Percentiles rank a stretch among this genome's conserved stretches.
phyloP scores from a whole-genome alignment of 495 filamentous ascomycete species.

The Aspergillus indologenus region DNA sequence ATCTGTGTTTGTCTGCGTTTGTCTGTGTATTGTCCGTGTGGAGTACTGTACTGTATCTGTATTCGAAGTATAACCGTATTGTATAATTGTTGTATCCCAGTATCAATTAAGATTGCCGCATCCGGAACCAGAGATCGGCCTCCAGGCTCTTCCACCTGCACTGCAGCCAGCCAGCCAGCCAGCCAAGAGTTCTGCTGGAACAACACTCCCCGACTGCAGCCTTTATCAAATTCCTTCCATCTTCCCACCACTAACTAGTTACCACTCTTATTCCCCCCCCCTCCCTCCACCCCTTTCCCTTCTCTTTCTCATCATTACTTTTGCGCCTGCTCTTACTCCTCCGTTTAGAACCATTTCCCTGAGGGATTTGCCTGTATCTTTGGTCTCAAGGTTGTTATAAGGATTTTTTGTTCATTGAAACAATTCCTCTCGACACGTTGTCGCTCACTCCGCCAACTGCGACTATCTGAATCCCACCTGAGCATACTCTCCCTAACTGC shows the following conservation, averaged over 20 bases:
- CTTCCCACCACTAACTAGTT: no score
- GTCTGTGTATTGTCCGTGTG: no score
- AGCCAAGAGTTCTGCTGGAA: not conserved
- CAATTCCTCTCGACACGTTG: not conserved
- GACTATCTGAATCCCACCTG: not conserved
- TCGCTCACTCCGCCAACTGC: not conserved
- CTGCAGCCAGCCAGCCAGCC: not conserved
- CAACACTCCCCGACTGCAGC: not conserved
- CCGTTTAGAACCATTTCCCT: not conserved
- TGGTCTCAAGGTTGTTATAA: no score
- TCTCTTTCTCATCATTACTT: slow-evolving; percentile 8
- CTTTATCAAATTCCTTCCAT: not conserved
- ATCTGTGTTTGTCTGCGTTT: no score
- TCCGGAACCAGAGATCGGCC: slow-evolving; percentile 2
- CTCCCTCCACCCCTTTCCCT: not conserved
- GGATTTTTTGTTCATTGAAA: not conserved
- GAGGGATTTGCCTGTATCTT: not conserved
- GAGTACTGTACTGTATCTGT: no score
- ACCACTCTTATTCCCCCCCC: not conserved
- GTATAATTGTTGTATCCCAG: no score
- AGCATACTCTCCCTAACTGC: not conserved
- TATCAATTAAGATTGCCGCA: slow-evolving; percentile 5
- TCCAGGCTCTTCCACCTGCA: not conserved
- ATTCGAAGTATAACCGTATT: no score
- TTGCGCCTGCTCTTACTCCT: no score